Percentiles rank a stretch among this genome's conserved stretches.
Evolutionary conservation across 441 rosid genomes (phyloP).

Genomic region (Omphalea diandra): DNA sequence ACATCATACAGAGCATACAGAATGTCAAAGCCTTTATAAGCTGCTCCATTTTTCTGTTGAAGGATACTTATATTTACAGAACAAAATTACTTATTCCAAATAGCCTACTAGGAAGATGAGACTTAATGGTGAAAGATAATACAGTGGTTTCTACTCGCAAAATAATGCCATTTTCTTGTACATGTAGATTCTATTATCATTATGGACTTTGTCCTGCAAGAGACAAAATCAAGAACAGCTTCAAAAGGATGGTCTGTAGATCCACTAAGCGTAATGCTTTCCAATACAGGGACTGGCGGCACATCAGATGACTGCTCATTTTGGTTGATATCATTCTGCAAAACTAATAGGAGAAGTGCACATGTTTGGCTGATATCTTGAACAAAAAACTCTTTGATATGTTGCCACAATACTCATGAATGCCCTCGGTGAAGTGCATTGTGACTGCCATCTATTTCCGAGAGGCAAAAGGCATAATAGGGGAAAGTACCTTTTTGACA

Average conservation of each 20-base stretch:
- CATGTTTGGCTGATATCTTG: conserved; percentile 46
- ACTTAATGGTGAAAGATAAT: neutral
- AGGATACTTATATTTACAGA: neutral
- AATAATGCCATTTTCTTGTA: conserved; percentile 75
- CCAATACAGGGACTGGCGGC: conserved; percentile 72
- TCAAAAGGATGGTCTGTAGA: conserved; percentile 61
- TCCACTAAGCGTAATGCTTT: conserved; percentile 59
- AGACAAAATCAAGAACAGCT: conserved; percentile 86
- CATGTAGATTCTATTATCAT: conserved; percentile 56
- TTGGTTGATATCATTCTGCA: conserved; percentile 82
- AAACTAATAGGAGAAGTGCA: conserved; percentile 56
- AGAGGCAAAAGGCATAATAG: neutral
- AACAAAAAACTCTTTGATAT: neutral
- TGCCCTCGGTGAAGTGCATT: neutral
- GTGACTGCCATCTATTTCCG: neutral
- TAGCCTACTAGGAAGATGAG: neutral
- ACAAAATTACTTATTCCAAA: neutral
- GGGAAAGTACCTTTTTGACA: conserved; percentile 67
- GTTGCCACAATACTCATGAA: neutral
- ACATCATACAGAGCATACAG: conserved; percentile 71
- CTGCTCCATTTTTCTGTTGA: conserved; percentile 51
- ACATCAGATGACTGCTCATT: conserved; percentile 55
- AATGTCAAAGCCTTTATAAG: conserved; percentile 67
- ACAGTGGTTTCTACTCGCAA: conserved; percentile 17
- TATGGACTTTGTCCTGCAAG: conserved; percentile 88